Evolutionary conservation across 169 alveolate genomes (phyloP), one percentile per base, ranked within the genome.

Genomic region (Plasmodium vinckei): DNA sequence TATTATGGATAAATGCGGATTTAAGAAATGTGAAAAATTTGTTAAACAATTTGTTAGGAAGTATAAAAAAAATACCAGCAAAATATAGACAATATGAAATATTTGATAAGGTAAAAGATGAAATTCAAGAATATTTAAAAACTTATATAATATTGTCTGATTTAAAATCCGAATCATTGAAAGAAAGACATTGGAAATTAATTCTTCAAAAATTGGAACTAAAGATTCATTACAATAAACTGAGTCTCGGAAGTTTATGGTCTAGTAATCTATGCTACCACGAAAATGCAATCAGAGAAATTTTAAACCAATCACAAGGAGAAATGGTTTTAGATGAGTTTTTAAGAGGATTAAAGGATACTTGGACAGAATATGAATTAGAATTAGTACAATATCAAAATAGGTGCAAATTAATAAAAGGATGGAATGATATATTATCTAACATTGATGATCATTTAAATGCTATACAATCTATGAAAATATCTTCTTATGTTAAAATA

Each of bases 371-470:
- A 69, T 94, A 94, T 72, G 98, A 96, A 77, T 73, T 97, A 73
- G 98, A 96, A 59, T 79, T 96, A 53, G 97, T 96, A 15, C 94
- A 96, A 39, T 96, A 97, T 92, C 96, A 97, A 87, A 94, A 94
- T 73, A 97, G 97, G 88, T 97, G 99, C 88, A 96, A 97, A 87
- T 95, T 98, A 60, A 97, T 98, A 54, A 96, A 95, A 75, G 99
- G 99, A 0, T 98, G 99, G 99, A 99, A 98, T 75, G 99, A 97
- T 25, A 94, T 98, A 56, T 98, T 98, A 87, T 94, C 97, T 21
- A 92, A 94, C 65, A 94, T 98, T 27, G 99, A 98, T 68, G 99
- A 98, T 87, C 98, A 98, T 87, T 94, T 98, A 19, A 95, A 97
- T 70, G 96, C 98, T 49, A 92, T 98, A 13, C 97, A 96, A 70